These are phyloP conservation scores for Dipteronia sinensis DNA, from an alignment of 345 rosid genomes.

Conservation along the genomic window DNA sequence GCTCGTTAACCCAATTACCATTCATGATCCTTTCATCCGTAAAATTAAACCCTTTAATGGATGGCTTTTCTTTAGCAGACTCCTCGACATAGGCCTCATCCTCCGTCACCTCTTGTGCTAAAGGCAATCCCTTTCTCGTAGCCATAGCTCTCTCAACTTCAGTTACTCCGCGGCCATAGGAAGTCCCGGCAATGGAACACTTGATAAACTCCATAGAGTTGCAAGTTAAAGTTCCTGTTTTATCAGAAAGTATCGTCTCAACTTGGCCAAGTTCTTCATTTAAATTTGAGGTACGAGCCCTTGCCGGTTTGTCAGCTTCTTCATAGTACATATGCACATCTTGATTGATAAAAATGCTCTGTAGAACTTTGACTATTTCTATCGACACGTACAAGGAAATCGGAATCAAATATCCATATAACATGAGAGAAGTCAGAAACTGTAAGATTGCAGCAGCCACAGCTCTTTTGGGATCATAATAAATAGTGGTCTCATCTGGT, in stretches of 20 bases:
- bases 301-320: conserved; percentile 86
- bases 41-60: conserved; percentile 79
- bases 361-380: conserved; percentile 90
- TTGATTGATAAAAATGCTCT: conserved; percentile 85
- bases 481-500: conserved; percentile 72
- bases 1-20: conserved; percentile 73
- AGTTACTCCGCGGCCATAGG: conserved; percentile 83
- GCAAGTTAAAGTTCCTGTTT: conserved; percentile 96
- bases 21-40: conserved; percentile 72
- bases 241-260: conserved; percentile 84
- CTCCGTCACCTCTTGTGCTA: conserved; percentile 42
- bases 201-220: conserved; percentile 97
- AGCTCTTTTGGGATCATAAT: conserved; percentile 68
- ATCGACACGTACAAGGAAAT: conserved; percentile 91
- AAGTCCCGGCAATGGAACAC: conserved; percentile 79
- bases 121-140: conserved; percentile 56
- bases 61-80: conserved; percentile 38
- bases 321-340: conserved; percentile 84
- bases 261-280: conserved; percentile 99
- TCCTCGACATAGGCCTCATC: conserved; percentile 29
- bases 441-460: conserved; percentile 61
- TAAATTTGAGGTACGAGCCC: conserved; percentile 92
- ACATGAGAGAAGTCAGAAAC: conserved; percentile 84
- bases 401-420: conserved; percentile 89
- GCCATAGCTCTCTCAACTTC: conserved; percentile 91